Conservation (phyloP, 78 protist species). For the Protostelium mycophagum region DNA sequence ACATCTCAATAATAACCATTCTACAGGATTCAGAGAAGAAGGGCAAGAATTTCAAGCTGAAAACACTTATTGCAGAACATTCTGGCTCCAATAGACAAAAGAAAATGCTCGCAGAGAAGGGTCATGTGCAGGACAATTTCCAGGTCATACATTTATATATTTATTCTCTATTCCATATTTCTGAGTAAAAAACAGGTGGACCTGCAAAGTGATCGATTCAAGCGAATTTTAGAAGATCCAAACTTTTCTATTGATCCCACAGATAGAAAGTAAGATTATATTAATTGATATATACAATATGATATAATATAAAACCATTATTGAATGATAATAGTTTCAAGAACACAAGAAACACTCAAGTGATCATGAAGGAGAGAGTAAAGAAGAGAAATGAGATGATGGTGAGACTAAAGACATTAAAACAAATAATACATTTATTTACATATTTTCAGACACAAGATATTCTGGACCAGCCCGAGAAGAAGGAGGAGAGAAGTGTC, state of each 20-base stretch:
- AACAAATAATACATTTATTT: no score
- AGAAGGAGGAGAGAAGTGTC: not conserved
- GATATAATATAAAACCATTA: no score
- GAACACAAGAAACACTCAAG: not conserved
- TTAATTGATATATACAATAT: no score
- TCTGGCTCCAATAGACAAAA: constrained; percentile 8
- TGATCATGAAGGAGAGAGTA: not conserved
- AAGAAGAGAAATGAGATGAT: not conserved
- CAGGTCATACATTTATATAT: no score
- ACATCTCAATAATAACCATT: no score
- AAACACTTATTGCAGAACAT: constrained; percentile 26
- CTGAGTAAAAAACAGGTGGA: constrained; percentile 50
- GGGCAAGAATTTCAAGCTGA: constrained; percentile 21
- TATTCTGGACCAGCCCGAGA: no score
- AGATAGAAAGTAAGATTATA: constrained; percentile 32
- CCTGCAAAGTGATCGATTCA: constrained; percentile 37
- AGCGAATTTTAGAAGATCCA: not conserved
- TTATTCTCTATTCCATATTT: no score
- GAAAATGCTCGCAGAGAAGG: constrained; percentile 16
- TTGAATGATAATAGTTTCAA: not conserved
- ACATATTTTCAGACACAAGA: no score
- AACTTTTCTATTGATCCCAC: constrained; percentile 69
- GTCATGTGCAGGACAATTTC: constrained; percentile 5
- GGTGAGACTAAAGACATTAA: not conserved
- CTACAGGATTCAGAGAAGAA: no score